Evolutionary conservation across 2,329 filamentous ascomycete genomes (phyloP).

Genomic region (Colletotrichum godetiae): DNA sequence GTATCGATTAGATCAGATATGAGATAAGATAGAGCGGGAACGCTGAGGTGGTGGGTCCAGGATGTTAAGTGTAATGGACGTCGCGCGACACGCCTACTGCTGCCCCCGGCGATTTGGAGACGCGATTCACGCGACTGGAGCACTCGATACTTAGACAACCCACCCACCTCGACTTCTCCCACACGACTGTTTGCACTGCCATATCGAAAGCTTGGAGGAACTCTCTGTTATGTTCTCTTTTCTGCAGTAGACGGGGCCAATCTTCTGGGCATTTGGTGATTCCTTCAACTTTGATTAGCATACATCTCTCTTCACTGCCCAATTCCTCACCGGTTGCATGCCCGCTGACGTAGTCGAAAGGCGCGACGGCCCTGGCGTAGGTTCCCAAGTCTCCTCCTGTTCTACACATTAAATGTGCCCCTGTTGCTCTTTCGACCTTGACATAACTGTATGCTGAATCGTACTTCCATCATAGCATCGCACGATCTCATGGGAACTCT

Average conservation of each 20-base stretch:
- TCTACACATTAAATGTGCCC: background rate
- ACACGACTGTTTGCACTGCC: background rate
- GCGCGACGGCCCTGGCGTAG: constrained; percentile 28
- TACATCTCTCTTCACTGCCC: background rate
- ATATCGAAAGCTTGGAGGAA: background rate
- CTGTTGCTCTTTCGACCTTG: background rate
- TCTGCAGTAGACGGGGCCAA: background rate
- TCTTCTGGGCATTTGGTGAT: background rate
- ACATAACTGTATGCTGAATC: background rate
- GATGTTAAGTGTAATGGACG: constrained; percentile 24
- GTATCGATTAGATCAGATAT: constrained; percentile 20
- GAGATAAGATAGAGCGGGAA: background rate
- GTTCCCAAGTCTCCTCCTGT: background rate
- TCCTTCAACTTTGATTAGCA: background rate
- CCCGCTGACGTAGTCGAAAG: constrained; percentile 32
- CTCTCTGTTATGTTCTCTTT: background rate
- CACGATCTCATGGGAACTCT: constrained; percentile 53
- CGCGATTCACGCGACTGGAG: constrained; percentile 30
- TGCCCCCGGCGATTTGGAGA: constrained; percentile 1
- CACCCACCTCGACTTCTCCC: constrained; percentile 14
- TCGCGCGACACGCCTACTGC: constrained; percentile 32
- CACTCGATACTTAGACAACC: constrained; percentile 5
- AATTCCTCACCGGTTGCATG: constrained; percentile 13
- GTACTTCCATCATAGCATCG: background rate
- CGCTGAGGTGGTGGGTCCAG: background rate